A percentile compares a stretch with the other conserved stretches of the same genome.
These are phyloP conservation scores for Colletotrichum endophyticum DNA, from an alignment of 2,329 filamentous ascomycete genomes.

Conservation along the genomic window DNA sequence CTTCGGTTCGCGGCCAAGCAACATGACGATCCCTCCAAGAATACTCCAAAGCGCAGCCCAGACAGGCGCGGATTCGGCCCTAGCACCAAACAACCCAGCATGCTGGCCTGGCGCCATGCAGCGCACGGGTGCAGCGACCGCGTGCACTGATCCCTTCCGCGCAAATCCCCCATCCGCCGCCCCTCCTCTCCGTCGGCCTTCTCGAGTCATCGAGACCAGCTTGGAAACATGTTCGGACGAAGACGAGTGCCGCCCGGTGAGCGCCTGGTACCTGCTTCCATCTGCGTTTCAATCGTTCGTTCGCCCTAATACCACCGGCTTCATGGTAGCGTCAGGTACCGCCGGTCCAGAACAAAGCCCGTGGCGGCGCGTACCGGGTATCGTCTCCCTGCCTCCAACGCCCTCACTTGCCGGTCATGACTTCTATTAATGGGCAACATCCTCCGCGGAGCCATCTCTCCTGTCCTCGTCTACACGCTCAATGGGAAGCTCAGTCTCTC, in stretches of 20 bases:
- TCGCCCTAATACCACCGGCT: not conserved
- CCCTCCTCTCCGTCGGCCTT: not conserved
- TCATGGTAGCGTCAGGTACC: not conserved
- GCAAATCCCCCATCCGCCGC: not conserved
- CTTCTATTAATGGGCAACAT: constrained; percentile 1
- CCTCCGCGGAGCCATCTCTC: not conserved
- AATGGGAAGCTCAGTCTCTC: not conserved
- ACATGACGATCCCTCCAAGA: not conserved
- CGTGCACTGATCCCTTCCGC: constrained; percentile 5
- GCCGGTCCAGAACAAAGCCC: constrained; percentile 3
- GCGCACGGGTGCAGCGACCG: not conserved
- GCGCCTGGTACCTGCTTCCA: not conserved
- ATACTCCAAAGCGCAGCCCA: not conserved
- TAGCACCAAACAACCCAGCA: not conserved
- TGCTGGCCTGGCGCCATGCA: not conserved
- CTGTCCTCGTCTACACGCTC: not conserved
- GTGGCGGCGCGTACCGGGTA: not conserved
- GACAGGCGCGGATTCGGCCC: not conserved
- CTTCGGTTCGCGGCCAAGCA: not conserved
- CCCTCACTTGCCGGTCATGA: not conserved
- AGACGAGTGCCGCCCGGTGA: not conserved
- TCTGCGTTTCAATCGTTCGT: not conserved
- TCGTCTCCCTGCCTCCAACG: not conserved
- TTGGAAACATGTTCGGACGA: not conserved
- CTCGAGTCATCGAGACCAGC: not conserved